Evolutionary conservation across 768 basidiomycete species (phyloP).

Genomic region (Leucosporidium scottii): DNA sequence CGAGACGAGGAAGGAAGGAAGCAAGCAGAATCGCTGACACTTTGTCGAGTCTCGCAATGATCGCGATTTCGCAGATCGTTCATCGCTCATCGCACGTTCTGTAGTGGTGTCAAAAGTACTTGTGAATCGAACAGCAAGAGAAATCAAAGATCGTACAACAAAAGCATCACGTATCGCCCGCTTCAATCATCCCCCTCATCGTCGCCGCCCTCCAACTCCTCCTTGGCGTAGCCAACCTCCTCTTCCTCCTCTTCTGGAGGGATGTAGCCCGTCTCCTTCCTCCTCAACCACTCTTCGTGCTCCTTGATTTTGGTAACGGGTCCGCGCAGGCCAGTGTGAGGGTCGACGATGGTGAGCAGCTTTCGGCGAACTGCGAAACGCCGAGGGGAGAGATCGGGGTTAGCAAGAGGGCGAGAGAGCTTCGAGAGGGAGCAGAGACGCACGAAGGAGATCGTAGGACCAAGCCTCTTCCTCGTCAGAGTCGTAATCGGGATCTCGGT

Average conservation of each 20-base stretch:
- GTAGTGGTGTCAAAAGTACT: no score
- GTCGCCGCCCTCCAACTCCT: not conserved
- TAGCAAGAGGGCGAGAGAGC: not conserved
- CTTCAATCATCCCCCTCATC: not conserved
- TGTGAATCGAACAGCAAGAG: no score
- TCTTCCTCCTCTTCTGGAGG: conserved; percentile 1
- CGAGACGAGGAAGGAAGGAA: not conserved
- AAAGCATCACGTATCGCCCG: not conserved
- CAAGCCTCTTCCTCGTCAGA: conserved; percentile 33
- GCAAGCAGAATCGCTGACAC: no score
- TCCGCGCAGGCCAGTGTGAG: conserved; percentile 1
- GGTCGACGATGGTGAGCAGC: conserved; percentile 4
- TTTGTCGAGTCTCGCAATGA: no score
- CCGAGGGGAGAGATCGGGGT: no score
- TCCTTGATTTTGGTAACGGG: conserved; percentile 13
- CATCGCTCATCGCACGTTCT: no score
- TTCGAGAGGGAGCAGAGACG: not conserved
- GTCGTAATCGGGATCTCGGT: conserved; percentile 35
- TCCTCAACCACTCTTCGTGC: conserved; percentile 11
- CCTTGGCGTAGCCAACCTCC: not conserved
- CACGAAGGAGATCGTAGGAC: conserved; percentile 20
- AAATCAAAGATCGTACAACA: no score
- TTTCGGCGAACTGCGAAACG: conserved; percentile 1
- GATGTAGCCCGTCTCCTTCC: not conserved
- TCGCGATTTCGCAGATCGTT: no score